These are phyloP conservation scores for Gypsophila paniculata DNA, from an alignment of 179 eudicot genomes.

Conservation along the genomic window DNA sequence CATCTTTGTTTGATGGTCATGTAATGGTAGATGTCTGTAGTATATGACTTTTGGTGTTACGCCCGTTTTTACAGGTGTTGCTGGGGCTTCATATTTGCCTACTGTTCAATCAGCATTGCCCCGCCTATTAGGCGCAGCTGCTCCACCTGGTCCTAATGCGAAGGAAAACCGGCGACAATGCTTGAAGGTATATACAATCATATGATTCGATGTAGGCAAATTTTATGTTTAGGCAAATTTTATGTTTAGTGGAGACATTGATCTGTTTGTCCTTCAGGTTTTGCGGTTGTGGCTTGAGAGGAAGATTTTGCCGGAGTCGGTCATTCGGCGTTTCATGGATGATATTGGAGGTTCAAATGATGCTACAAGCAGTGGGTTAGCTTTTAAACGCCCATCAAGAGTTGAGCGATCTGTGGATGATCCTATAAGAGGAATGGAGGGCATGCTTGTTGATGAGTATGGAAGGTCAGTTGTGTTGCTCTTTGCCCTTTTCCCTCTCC, in stretches of 20 bases:
- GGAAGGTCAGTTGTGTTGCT: slow-evolving; percentile 58
- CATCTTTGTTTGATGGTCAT: not conserved
- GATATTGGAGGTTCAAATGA: slow-evolving; percentile 63
- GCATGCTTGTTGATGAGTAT: slow-evolving; percentile 96
- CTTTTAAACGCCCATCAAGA: slow-evolving; percentile 76
- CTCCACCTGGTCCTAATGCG: slow-evolving; percentile 78
- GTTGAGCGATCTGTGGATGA: slow-evolving; percentile 87
- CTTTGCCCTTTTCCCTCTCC: not conserved
- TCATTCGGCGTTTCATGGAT: slow-evolving; percentile 72
- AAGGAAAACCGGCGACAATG: slow-evolving; percentile 92
- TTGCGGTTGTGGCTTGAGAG: slow-evolving; percentile 92
- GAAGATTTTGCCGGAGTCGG: slow-evolving; percentile 83
- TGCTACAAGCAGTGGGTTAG: slow-evolving; percentile 54
- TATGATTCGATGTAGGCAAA: slow-evolving; percentile 10
- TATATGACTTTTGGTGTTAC: slow-evolving; percentile 11
- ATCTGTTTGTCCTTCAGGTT: slow-evolving; percentile 43
- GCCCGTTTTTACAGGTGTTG: slow-evolving; percentile 52
- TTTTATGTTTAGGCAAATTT: slow-evolving; percentile 10
- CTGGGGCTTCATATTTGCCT: slow-evolving; percentile 90
- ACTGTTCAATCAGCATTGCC: slow-evolving; percentile 76
- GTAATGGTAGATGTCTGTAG: not conserved
- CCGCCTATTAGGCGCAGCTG: slow-evolving; percentile 88
- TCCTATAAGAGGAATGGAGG: slow-evolving; percentile 96
- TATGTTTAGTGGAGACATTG: slow-evolving; percentile 8
- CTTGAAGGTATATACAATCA: slow-evolving; percentile 54